These are phyloP conservation scores for Aphanocladium album DNA, from an alignment of 2,329 filamentous ascomycete species.

Conservation along the genomic window DNA sequence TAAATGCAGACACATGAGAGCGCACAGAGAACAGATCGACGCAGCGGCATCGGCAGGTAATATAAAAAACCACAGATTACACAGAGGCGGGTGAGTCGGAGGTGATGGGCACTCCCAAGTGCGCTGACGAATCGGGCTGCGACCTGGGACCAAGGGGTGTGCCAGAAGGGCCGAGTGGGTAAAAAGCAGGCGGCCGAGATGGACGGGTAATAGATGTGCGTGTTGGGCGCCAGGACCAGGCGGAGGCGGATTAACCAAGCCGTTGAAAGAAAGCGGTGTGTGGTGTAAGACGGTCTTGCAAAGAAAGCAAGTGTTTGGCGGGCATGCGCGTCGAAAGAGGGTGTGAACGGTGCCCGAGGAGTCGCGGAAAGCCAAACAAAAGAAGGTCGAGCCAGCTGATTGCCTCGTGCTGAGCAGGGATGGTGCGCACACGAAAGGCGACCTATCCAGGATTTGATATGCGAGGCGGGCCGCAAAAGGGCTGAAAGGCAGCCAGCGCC, in stretches of 20 bases:
- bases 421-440: background rate
- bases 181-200: slow-evolving; percentile 5
- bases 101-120: background rate
- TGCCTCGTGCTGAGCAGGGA: background rate
- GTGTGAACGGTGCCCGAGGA: slow-evolving; percentile 5
- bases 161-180: slow-evolving; percentile 6
- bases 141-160: slow-evolving; percentile 6
- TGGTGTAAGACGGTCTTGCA: slow-evolving; percentile 1
- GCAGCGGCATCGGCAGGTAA: background rate
- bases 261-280: slow-evolving; percentile 10
- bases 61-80: slow-evolving; percentile 9
- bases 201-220: slow-evolving; percentile 1
- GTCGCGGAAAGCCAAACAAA: background rate
- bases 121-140: slow-evolving; percentile 3
- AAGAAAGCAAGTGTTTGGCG: background rate
- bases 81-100: background rate
- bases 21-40: background rate
- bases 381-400: background rate
- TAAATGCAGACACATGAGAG: background rate
- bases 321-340: background rate
- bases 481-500: slow-evolving; percentile 7
- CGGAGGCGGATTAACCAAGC: slow-evolving; percentile 7
- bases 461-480: slow-evolving; percentile 6
- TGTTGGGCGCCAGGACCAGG: slow-evolving; percentile 10
- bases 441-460: background rate